phyloP scores from a whole-genome alignment of 768 basidiomycete species.

The Pholiota molesta region DNA sequence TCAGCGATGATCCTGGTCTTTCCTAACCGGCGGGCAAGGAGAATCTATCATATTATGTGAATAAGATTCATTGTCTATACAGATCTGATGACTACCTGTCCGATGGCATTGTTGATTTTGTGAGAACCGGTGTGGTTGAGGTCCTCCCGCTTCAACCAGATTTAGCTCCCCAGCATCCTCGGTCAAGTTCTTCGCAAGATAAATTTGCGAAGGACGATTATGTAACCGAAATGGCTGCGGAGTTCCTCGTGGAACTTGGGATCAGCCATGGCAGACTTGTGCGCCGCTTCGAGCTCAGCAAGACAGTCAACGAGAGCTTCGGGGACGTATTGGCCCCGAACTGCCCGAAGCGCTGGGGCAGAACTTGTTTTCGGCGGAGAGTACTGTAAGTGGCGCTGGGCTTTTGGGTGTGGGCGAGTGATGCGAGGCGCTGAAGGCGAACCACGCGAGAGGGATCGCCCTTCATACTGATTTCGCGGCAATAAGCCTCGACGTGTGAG shows the following conservation, averaged over 20 bases:
- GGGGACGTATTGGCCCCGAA: constrained; percentile 99
- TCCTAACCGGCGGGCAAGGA: constrained; percentile 91
- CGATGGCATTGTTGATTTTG: constrained; percentile 99
- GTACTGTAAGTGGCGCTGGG: constrained; percentile 22
- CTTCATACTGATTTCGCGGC: constrained; percentile 64
- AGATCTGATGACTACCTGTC: constrained; percentile 58
- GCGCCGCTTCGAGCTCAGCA: constrained; percentile 87
- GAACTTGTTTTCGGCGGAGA: constrained; percentile 41
- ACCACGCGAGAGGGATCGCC: constrained; percentile 35
- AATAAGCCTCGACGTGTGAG: constrained; percentile 71
- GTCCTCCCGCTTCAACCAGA: constrained; percentile 98
- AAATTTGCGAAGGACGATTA: constrained; percentile 93
- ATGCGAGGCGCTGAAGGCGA: constrained; percentile 31
- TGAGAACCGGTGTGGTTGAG: constrained; percentile 99
- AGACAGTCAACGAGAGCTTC: constrained; percentile 95
- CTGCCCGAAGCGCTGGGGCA: constrained; percentile 89
- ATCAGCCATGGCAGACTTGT: constrained; percentile 84
- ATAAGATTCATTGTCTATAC: neutral
- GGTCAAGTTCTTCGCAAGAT: constrained; percentile 89
- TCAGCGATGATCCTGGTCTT: constrained; percentile 98
- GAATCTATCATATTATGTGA: constrained; percentile 55
- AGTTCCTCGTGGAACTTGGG: constrained; percentile 94
- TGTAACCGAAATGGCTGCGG: constrained; percentile 85
- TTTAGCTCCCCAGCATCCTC: constrained; percentile 93
- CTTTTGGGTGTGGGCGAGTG: constrained; percentile 29